phyloP scores from a whole-genome alignment of 75 land plant species.

The Sequoiadendron giganteum region DNA sequence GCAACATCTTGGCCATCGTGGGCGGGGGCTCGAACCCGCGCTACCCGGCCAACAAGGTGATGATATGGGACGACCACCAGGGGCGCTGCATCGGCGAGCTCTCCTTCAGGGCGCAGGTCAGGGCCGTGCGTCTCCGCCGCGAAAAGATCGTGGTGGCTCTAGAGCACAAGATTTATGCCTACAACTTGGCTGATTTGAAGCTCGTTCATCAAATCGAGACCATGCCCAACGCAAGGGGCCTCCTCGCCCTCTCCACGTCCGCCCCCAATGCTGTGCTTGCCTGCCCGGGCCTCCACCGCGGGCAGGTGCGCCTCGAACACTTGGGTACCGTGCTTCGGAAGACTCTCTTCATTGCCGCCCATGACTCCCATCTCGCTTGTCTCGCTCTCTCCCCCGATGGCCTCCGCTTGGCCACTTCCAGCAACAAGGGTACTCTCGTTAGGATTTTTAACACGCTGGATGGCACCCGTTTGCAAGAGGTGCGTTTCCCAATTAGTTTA shows the following conservation, averaged over 20 bases:
- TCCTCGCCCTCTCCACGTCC: conserved; percentile 52
- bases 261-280: conserved; percentile 43
- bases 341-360: conserved; percentile 49
- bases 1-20: conserved; percentile 66
- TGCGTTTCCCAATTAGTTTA: neutral
- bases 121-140: conserved; percentile 49
- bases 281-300: conserved; percentile 70
- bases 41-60: conserved; percentile 68
- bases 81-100: conserved; percentile 76
- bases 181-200: conserved; percentile 66
- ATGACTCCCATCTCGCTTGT: conserved; percentile 74
- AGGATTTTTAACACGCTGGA: conserved; percentile 62
- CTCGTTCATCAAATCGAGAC: conserved; percentile 70
- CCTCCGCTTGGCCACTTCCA: conserved; percentile 61
- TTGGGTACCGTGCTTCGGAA: conserved; percentile 17
- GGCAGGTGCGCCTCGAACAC: conserved; percentile 72
- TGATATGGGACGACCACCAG: conserved; percentile 86
- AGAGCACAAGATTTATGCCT: conserved; percentile 70
- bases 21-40: conserved; percentile 63
- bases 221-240: conserved; percentile 63
- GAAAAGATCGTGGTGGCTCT: conserved; percentile 60
- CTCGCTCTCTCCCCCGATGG: conserved; percentile 61
- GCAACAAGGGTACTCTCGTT: conserved; percentile 72
- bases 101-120: conserved; percentile 59
- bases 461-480: conserved; percentile 76